Evolutionary conservation across 352 stramenopile species (phyloP), one percentile per base, ranked within the genome.

Genomic region (Pythium plurisporium): DNA sequence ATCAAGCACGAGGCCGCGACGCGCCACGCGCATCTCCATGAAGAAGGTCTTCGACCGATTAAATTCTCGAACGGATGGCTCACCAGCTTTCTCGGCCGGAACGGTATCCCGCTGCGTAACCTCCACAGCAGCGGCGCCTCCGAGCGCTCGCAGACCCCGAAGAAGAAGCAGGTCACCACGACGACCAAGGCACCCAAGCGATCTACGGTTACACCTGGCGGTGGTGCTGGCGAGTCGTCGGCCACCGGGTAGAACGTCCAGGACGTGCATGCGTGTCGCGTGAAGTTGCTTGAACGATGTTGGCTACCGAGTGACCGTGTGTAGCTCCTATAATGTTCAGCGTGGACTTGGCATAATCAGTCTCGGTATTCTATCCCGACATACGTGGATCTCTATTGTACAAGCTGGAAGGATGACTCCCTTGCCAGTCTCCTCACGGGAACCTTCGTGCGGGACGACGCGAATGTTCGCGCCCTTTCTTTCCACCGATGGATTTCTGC

Each of bases 391-490:
- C n/a, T n/a, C n/a, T n/a, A n/a, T n/a, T n/a, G n/a, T n/a, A n/a
- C n/a, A n/a, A n/a, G n/a, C n/a, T n/a, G n/a, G n/a, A n/a, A n/a
- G n/a, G n/a, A n/a, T n/a, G n/a, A n/a, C 12, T 23, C 11, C 36
- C 15, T 42, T 8, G 15, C 43, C 25, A 50, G 11, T 53, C 22
- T 42, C 33, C 22, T 31, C 46, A 7, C 33, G 6, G 19, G 46
- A 53, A 53, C n/a, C 29, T 53, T 53, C 46, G 29, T 23, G 29
- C 33, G 27, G 11, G 19, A 20, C 14, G 46, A 27, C 46, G 7
- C 33, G 46, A 53, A 53, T 15, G 46, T 53, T 53, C 46, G 46
- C 27, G 17, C 15, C 6, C 43, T 12, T 50, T 50, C 17, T 50
- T 42, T 50, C 43, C 43, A 25, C 37, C 43, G 17, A 47, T 33